Percentiles rank a stretch among this genome's conserved stretches.
Conservation (phyloP, 1,284 basidiomycete species). For the Puccinia hordei region DNA sequence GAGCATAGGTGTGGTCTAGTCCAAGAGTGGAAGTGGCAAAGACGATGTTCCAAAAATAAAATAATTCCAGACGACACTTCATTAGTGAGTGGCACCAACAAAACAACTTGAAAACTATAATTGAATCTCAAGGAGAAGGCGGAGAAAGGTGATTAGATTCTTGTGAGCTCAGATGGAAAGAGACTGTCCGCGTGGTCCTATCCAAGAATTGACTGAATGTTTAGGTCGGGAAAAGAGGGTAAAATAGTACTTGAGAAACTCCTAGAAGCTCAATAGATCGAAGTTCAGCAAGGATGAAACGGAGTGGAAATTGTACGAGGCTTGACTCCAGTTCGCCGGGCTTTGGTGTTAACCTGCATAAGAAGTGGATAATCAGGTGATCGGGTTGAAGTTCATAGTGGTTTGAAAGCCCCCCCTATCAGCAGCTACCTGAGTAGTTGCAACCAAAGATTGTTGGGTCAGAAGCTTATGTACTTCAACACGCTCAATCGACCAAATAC, state of each 20-base stretch:
- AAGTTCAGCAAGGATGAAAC: neutral
- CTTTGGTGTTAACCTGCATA: too few relatives aligned
- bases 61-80: neutral
- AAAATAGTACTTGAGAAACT: too few relatives aligned
- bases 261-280: too few relatives aligned
- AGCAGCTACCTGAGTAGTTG: neutral
- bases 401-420: neutral
- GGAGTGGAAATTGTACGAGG: neutral
- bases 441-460: too few relatives aligned
- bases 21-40: neutral
- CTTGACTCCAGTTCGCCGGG: too few relatives aligned
- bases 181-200: too few relatives aligned
- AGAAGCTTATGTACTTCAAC: too few relatives aligned
- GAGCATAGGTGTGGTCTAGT: conserved; percentile 16
- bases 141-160: neutral
- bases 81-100: neutral
- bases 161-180: too few relatives aligned
- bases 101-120: too few relatives aligned
- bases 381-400: neutral
- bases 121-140: neutral
- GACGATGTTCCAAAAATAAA: neutral
- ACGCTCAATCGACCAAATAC: too few relatives aligned
- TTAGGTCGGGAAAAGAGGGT: too few relatives aligned
- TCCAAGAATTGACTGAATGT: too few relatives aligned
- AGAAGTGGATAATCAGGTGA: neutral